Conservation (phyloP, 2,329 filamentous ascomycete genomes). For the Lachnellula subtilissima region DNA sequence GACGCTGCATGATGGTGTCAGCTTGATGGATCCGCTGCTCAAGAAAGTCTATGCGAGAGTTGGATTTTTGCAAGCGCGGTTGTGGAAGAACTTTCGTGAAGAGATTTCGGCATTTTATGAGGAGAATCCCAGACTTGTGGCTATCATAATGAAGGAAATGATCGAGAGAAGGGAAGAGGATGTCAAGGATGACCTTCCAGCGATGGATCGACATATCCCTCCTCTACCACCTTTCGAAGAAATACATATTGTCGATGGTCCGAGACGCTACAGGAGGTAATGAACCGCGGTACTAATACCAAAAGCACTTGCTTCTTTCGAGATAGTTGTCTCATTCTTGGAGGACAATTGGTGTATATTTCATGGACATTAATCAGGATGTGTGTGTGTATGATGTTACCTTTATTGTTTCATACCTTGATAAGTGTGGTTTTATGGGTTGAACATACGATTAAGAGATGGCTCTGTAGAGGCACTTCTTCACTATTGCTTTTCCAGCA, state of each 20-base stretch:
- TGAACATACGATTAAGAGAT: background rate
- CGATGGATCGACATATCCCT: constrained; percentile 36
- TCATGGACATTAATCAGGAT: background rate
- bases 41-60: constrained; percentile 46
- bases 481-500: background rate
- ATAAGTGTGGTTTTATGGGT: background rate
- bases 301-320: background rate
- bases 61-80: constrained; percentile 42
- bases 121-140: constrained; percentile 41
- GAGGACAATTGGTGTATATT: background rate
- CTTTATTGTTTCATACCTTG: background rate
- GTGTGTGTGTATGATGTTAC: background rate
- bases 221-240: constrained; percentile 7
- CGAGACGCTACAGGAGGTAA: constrained; percentile 2
- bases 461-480: background rate
- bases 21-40: constrained; percentile 39
- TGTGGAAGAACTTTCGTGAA: constrained; percentile 39
- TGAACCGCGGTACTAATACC: background rate
- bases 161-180: constrained; percentile 40
- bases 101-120: constrained; percentile 41
- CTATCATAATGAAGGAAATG: constrained; percentile 45
- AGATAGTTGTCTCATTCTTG: background rate
- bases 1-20: constrained; percentile 41
- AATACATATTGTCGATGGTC: constrained; percentile 4
- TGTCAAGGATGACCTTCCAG: constrained; percentile 35